Evolutionary conservation across 352 stramenopile genomes (phyloP), one percentile per base, ranked within the genome.

Genomic region (Pythium phragmiticola): DNA sequence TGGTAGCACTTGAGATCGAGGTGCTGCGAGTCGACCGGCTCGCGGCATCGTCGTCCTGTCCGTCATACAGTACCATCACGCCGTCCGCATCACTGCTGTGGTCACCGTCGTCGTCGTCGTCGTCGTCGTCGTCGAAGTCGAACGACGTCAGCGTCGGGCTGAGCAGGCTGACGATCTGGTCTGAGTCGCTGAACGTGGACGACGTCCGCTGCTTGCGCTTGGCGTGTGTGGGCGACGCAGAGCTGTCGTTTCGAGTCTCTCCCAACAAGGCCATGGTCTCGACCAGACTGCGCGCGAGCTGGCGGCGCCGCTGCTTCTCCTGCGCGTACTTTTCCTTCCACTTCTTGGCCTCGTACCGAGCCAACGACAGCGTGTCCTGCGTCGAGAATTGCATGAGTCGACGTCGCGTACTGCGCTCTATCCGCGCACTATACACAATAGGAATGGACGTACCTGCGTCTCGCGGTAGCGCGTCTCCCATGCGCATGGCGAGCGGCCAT

Each of bases 121-220:
- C 83, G 56, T 89, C 77, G 30, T 81, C 73, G 52, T 92, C 84
- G 23, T 95, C 86, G 75, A 95, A 89, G 67, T 95, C 86, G 50
- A 95, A 95, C 3, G 86, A 93, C 41, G 84, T 90, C 19, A 95
- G 70, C 47, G 86, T 93, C 49, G 86, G 86, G 65, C 84, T 95
- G 52, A 95, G 66, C 37, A 95, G 65, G 55, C 72, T 80, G 3
- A 74, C 80, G 23, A 87, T 80, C 47, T 89, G 77, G 61, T 90
- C 72, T 8, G 51, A 47, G 23, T 70, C 78, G 68, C 78, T 87
- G 33, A 79, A 80, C 5, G 65, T 59, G 8, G 76, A 84, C 19
- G 77, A 87, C 42, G 78, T 74, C 45, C 65, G 73, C 28, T 75
- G 63, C 21, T 50, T 45, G 19, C 61, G 61, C 49, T 52, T 50